Evolutionary conservation across 2,329 filamentous ascomycete genomes (phyloP).

Genomic region (Parascedosporium putredinis): DNA sequence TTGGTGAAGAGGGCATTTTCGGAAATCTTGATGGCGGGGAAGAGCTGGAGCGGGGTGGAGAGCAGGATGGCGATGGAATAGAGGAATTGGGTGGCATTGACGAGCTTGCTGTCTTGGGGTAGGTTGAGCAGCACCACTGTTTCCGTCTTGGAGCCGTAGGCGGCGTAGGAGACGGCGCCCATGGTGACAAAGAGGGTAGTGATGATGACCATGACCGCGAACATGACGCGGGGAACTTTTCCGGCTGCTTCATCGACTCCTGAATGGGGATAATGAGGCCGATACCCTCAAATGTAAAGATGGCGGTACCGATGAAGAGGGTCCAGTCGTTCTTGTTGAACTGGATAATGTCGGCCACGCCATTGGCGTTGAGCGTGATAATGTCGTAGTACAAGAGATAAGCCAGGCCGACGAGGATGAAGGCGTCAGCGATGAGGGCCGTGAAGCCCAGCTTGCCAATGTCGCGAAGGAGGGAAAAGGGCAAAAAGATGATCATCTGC

Average conservation of each 20-base stretch:
- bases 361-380: conserved; percentile 64
- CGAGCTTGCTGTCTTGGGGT: conserved; percentile 87
- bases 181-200: conserved; percentile 83
- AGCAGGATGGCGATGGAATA: conserved; percentile 97
- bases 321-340: conserved; percentile 95
- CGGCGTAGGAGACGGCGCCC: conserved; percentile 89
- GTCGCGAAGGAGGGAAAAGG: conserved; percentile 85
- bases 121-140: conserved; percentile 95
- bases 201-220: conserved; percentile 88
- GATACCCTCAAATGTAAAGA: conserved; percentile 97
- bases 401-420: conserved; percentile 83
- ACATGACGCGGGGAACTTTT: conserved; percentile 85
- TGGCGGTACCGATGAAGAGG: conserved; percentile 94
- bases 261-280: conserved; percentile 97
- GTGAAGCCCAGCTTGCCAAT: conserved; percentile 97
- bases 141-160: conserved; percentile 89
- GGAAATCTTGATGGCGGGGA: conserved; percentile 92
- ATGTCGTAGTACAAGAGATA: conserved; percentile 97
- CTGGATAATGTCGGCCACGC: conserved; percentile 73
- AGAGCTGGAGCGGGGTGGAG: conserved; percentile 91
- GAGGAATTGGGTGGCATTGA: conserved; percentile 91
- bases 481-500: conserved; percentile 91
- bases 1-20: conserved; percentile 89
- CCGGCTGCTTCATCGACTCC: conserved; percentile 85
- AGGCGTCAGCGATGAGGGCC: conserved; percentile 83